Evolutionary conservation across 2,329 filamentous ascomycete genomes (phyloP).

Genomic region (Fusarium compactum): DNA sequence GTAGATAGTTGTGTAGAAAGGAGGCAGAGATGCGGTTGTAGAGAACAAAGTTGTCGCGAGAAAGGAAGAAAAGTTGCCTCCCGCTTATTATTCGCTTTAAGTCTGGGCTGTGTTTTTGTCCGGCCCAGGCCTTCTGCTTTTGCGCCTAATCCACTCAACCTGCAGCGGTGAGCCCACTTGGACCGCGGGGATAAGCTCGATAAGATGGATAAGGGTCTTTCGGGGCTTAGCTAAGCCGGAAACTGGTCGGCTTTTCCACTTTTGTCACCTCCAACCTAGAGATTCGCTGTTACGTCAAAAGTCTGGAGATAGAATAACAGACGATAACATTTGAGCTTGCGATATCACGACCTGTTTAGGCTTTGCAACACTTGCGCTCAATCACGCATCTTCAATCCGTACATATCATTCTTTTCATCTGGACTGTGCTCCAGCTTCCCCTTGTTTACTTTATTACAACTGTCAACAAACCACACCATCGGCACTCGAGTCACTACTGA

Average conservation of each 20-base stretch:
- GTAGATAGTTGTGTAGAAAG: conserved; percentile 20
- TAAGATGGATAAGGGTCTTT: conserved; percentile 41
- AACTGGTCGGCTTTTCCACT: conserved; percentile 28
- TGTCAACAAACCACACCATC: conserved; percentile 37
- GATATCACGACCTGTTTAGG: conserved; percentile 2
- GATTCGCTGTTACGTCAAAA: conserved; percentile 41
- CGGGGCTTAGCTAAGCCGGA: conserved; percentile 44
- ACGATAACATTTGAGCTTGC: conserved; percentile 18
- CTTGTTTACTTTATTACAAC: conserved; percentile 11
- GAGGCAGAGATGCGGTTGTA: conserved; percentile 18
- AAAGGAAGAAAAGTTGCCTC: conserved; percentile 44
- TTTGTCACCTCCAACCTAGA: conserved; percentile 17
- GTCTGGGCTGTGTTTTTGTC: conserved; percentile 13
- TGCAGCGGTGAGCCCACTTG: conserved; percentile 33
- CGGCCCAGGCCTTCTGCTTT: conserved; percentile 30
- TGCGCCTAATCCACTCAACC: conserved; percentile 12
- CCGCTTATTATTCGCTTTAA: conserved; percentile 39
- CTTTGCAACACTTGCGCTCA: conserved; percentile 11
- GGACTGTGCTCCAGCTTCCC: conserved; percentile 20
- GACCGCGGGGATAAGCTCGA: conserved; percentile 35
- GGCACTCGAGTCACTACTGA: conserved; percentile 54
- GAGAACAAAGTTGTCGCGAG: conserved; percentile 38
- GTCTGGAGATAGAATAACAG: conserved; percentile 28
- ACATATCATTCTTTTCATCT: conserved; percentile 8
- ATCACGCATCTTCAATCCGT: conserved; percentile 3